phyloP scores from a whole-genome alignment of 139 green algal species.

The Haematococcus sp. region DNA sequence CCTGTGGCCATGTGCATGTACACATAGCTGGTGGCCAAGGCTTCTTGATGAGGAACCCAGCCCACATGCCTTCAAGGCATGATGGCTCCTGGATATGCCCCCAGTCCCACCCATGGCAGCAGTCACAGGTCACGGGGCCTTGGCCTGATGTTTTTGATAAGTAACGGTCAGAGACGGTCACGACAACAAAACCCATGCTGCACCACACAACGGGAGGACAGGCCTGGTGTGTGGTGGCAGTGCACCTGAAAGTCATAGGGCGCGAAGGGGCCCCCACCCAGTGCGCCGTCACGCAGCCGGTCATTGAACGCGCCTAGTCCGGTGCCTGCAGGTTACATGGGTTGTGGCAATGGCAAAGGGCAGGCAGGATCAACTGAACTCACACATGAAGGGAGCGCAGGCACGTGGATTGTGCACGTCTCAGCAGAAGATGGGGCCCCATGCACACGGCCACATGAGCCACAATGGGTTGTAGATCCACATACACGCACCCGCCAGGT shows the following conservation, averaged over 20 bases:
- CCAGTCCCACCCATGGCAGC: neutral
- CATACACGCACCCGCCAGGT: slow-evolving; percentile 57
- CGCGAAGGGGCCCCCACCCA: slow-evolving; percentile 77
- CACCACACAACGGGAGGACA: too few species aligned
- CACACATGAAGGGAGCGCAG: neutral
- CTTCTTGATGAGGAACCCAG: too few species aligned
- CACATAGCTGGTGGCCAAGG: too few species aligned
- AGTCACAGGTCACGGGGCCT: too few species aligned
- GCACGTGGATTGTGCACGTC: neutral
- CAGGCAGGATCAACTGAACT: neutral
- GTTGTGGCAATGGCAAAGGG: slow-evolving; percentile 1
- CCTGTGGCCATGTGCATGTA: too few species aligned
- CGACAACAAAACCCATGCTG: neutral
- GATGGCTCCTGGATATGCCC: too few species aligned
- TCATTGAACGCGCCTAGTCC: slow-evolving; percentile 82
- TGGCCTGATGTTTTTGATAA: too few species aligned
- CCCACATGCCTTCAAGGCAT: too few species aligned
- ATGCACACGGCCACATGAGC: too few species aligned
- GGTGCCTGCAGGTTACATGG: slow-evolving; percentile 29
- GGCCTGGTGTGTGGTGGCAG: too few species aligned
- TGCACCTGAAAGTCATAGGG: slow-evolving; percentile 43
- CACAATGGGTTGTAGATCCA: too few species aligned
- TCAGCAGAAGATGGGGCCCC: too few species aligned
- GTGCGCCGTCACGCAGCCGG: slow-evolving; percentile 73
- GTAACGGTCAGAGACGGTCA: neutral